Conservation (phyloP, 2,329 filamentous ascomycete genomes). For the Xylariomycetidae sp. region DNA sequence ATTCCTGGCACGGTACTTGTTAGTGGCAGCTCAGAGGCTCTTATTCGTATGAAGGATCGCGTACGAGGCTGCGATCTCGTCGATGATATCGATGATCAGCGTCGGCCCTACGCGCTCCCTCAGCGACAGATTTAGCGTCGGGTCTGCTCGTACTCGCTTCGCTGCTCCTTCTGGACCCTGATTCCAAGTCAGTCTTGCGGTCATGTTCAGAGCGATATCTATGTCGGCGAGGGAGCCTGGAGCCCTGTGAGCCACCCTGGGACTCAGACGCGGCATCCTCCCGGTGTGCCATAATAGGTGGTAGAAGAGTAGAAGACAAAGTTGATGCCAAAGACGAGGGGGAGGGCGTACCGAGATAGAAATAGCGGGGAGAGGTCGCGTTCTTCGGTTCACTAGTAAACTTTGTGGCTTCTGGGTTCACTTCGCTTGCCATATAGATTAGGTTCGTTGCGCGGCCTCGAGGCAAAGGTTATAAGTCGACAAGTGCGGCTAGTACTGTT, state of each 20-base stretch:
- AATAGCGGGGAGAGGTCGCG: slow-evolving; percentile 8
- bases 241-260: slow-evolving; percentile 6
- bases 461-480: too few relatives aligned
- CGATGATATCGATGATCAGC: too few relatives aligned
- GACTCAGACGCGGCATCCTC: too few relatives aligned
- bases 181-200: slow-evolving; percentile 10
- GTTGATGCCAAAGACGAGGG: slow-evolving; percentile 1
- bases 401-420: slow-evolving; percentile 9
- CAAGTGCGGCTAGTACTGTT: too few relatives aligned
- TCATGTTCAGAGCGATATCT: slow-evolving; percentile 7
- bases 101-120: too few relatives aligned
- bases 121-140: too few relatives aligned
- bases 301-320: not conserved
- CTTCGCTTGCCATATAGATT: slow-evolving; percentile 1
- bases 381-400: slow-evolving; percentile 8
- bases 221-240: slow-evolving; percentile 13
- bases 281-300: too few relatives aligned
- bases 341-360: slow-evolving; percentile 18
- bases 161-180: slow-evolving; percentile 13
- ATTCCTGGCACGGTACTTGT: too few relatives aligned
- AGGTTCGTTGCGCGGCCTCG: too few relatives aligned
- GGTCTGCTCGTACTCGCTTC: slow-evolving; percentile 5
- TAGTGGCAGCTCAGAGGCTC: too few relatives aligned
- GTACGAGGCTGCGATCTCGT: too few relatives aligned
- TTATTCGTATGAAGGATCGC: too few relatives aligned